A percentile compares a stretch with the other conserved stretches of the same genome.
These are phyloP conservation scores for Vaccinium darrowii DNA, from an alignment of 148 eudicot species.

Conservation along the genomic window DNA sequence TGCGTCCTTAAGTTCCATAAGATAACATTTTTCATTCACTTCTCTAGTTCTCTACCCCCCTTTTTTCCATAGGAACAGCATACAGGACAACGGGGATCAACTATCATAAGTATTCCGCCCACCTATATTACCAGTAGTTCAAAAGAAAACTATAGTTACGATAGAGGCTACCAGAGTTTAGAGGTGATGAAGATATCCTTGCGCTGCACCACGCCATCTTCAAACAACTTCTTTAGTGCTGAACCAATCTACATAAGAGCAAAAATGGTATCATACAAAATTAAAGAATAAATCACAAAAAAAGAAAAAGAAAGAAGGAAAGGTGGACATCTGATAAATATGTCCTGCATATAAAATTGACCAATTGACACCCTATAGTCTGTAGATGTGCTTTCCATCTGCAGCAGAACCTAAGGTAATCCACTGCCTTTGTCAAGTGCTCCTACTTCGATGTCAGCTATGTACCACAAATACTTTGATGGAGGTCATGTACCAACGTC, in stretches of 20 bases:
- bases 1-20: not conserved
- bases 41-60: not conserved
- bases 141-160: not conserved
- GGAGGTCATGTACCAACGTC: not conserved
- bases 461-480: not conserved
- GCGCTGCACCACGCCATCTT: conserved; percentile 52
- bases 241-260: conserved; percentile 34
- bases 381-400: not conserved
- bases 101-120: not conserved
- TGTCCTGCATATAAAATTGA: not conserved
- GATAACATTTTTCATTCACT: not conserved
- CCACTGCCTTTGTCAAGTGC: too few relatives aligned
- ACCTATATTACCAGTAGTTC: not conserved
- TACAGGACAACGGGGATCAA: not conserved
- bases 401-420: not conserved
- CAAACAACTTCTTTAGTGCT: conserved; percentile 50
- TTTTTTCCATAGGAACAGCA: not conserved
- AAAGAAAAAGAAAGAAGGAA: too few relatives aligned
- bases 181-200: conserved; percentile 59
- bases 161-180: conserved; percentile 50
- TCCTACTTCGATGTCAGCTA: not conserved
- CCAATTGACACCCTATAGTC: not conserved
- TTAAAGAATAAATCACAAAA: not conserved
- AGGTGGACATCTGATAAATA: not conserved
- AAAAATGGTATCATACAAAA: not conserved